Base-by-base conservation (phyloP, 2,329 filamentous ascomycete genomes). In the Penicillium sp. region DNA sequence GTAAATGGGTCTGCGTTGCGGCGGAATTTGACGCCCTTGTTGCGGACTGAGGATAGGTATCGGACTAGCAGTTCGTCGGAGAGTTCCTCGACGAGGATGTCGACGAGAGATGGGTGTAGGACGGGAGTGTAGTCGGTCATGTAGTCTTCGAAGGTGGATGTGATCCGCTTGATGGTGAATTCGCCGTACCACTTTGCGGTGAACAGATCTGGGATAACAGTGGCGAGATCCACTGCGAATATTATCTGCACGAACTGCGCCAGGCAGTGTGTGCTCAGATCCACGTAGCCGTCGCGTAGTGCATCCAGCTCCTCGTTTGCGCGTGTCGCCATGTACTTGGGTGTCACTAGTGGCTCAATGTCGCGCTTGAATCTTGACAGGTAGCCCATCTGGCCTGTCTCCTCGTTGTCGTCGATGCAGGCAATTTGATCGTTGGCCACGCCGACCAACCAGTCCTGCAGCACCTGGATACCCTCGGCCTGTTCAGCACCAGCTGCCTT, bases 341-440 rank as follows among this genome's bases (percentile, higher is more conserved):
- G 85, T 47, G 90, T 88, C 43, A 97, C 89, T 31, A 94, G 80
- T 2, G 89, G 82, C 69, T 90, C 89, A 69, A 95, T 89, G 68
- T 94, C 90, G 64, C 87, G 85, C 64, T 86, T 86, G 84, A 97
- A 97, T 67, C 88, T 88, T 4, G 90, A 88, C 48, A 97, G 82
- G 77, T 97, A 97, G 27, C 89, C 90, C 25, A 89, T 79, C 29
- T 88, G 86, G 51, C 90, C 88, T 58, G 90, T 88, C 63, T 89
- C 89, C 69, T 82, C 77, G 56, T 84, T 85, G 72, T 97, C 95
- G 73, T 97, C 94, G 68, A 99, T 96, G 74, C 92, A 97, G 54
- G 92, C 92, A 71, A 99, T 97, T 74, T 99, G 94, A 76, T 99
- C 94, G 77, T 99, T 99, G 64, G 95, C 94, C 54, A 95, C 91